phyloP scores from a whole-genome alignment of 129 eudicot genomes.

The Arctium lappa region DNA sequence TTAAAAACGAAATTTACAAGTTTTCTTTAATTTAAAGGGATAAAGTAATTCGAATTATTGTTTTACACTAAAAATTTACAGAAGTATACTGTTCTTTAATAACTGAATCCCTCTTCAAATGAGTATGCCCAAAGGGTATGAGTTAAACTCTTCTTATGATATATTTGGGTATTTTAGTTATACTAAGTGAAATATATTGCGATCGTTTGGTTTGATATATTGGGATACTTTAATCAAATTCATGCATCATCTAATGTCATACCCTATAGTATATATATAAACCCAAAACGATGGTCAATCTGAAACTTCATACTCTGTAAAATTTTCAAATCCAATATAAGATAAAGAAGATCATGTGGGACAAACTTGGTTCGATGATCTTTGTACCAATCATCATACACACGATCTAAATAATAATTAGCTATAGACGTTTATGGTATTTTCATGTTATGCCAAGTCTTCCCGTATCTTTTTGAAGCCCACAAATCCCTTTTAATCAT shows the following conservation, averaged over 20 bases:
- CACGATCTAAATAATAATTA: not conserved
- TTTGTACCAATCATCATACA: not conserved
- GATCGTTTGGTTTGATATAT: not conserved
- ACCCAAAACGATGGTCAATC: not conserved
- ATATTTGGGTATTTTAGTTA: no score
- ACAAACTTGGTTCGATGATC: not conserved
- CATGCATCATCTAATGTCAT: not conserved
- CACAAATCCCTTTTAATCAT: slow-evolving; percentile 11
- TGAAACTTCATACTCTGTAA: not conserved
- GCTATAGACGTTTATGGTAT: not conserved
- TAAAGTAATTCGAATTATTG: no score
- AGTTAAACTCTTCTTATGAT: not conserved
- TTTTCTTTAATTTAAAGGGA: no score
- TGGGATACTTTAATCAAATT: not conserved
- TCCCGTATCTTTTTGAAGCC: slow-evolving; percentile 7
- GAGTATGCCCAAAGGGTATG: not conserved
- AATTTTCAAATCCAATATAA: not conserved
- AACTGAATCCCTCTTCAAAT: not conserved
- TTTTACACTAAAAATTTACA: no score
- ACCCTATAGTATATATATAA: not conserved
- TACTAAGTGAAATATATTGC: not conserved
- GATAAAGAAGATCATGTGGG: slow-evolving; percentile 9
- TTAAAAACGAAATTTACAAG: no score
- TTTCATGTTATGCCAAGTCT: not conserved
- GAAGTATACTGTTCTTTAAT: no score